Conservation (phyloP, 2,329 filamentous ascomycete genomes). For the Pseudonectria foliicola region DNA sequence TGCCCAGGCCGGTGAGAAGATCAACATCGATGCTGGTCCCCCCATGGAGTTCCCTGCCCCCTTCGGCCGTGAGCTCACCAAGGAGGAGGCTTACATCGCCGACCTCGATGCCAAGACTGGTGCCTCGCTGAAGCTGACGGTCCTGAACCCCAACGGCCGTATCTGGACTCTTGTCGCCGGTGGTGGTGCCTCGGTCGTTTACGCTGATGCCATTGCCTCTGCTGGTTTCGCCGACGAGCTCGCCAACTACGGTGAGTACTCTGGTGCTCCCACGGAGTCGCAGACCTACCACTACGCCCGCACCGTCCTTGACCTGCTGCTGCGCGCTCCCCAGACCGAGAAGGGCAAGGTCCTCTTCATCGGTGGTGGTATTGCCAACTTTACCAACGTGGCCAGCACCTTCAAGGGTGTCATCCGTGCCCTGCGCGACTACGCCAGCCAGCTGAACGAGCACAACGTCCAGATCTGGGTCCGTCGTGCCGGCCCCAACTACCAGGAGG, state of each 20-base stretch:
- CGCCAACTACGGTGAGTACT: conserved; percentile 99
- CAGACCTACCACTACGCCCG: conserved; percentile 99
- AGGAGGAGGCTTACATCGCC: conserved; percentile 98
- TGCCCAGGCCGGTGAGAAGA: conserved; percentile 58
- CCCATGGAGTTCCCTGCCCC: conserved; percentile 99
- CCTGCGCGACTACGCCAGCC: conserved; percentile 78
- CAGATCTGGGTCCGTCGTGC: conserved; percentile 92
- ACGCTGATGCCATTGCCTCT: conserved; percentile 96
- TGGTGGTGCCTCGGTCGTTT: conserved; percentile 98
- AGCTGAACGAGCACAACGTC: conserved; percentile 91
- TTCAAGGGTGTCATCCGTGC: conserved; percentile 99
- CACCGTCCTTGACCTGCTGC: conserved; percentile 95
- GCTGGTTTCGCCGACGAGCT: conserved; percentile 92
- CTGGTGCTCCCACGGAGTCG: conserved; percentile 94
- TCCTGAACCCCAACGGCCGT: conserved; percentile 84
- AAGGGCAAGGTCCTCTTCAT: conserved; percentile 99
- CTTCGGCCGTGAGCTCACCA: conserved; percentile 95
- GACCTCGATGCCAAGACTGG: conserved; percentile 99
- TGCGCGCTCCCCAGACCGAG: conserved; percentile 74
- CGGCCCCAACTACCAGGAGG: conserved; percentile 97
- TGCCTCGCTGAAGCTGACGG: conserved; percentile 95
- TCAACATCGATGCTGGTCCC: conserved; percentile 91
- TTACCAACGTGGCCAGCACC: conserved; percentile 98
- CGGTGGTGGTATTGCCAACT: conserved; percentile 99
- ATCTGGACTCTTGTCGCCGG: conserved; percentile 98